A percentile compares a stretch with the other conserved stretches of the same genome.
Conservation (phyloP, 331 rosid species). For the Quercus lobata region DNA sequence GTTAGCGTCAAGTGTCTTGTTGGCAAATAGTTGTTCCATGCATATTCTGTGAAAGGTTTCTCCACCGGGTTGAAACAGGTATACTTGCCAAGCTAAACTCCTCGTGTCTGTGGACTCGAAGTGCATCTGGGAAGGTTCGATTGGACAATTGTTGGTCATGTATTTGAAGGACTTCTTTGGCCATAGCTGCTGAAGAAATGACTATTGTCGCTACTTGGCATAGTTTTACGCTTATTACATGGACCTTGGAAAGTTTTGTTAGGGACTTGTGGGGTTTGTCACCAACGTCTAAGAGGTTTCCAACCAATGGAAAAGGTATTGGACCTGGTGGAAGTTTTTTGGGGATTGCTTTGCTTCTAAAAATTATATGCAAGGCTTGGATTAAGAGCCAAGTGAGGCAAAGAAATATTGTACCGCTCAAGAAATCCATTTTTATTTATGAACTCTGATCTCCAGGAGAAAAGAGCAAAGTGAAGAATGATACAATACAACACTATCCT, state of each 20-base stretch:
- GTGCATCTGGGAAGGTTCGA: slow-evolving; percentile 24
- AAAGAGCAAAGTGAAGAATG: background rate
- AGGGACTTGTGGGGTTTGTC: slow-evolving; percentile 39
- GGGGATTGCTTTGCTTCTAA: background rate
- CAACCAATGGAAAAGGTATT: slow-evolving; percentile 28
- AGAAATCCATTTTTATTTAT: background rate
- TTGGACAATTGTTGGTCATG: slow-evolving; percentile 23
- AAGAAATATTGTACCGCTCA: background rate
- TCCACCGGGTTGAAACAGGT: too few relatives aligned
- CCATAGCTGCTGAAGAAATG: slow-evolving; percentile 23
- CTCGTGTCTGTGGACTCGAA: slow-evolving; percentile 2
- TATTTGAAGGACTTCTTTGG: slow-evolving; percentile 38
- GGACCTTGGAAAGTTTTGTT: slow-evolving; percentile 19
- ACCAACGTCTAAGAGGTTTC: slow-evolving; percentile 39
- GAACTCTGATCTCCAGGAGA: background rate
- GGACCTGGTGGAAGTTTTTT: slow-evolving; percentile 42
- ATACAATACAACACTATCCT: too few relatives aligned
- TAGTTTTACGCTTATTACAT: slow-evolving; percentile 32
- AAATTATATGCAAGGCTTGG: background rate
- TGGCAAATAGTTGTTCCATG: too few relatives aligned
- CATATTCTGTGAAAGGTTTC: too few relatives aligned
- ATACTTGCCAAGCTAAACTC: slow-evolving; percentile 15
- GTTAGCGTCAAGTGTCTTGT: too few relatives aligned
- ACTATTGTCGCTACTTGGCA: slow-evolving; percentile 30
- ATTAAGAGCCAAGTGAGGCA: slow-evolving; percentile 16